Base-by-base conservation (phyloP, 306 rosid genomes). In the Quercus rubra region DNA sequence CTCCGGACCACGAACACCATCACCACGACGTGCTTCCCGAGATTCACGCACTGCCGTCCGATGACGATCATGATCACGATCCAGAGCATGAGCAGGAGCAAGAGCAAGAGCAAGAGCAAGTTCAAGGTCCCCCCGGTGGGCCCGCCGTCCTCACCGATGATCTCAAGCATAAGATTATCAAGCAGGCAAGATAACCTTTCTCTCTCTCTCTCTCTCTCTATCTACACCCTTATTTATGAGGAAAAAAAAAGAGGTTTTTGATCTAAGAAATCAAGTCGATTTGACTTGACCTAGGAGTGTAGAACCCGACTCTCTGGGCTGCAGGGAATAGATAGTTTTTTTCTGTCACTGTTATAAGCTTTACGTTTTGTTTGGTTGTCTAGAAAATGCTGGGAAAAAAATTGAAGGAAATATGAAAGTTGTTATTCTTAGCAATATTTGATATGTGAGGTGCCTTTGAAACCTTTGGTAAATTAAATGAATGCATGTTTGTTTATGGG, bases 141-240 rank as follows among this genome's bases (percentile, higher is more conserved):
- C 43, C 80, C 20, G 85, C 52, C 52, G 89, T 78, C 56, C 90
- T 94, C 70, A 77, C 85, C 20, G 96, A 91, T 61, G 98, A 96
- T 88, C 92, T 96, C 71, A 96, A 93, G 80, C 86, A 81, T 41
- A 92, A 81, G 86, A 96, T 91, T 75, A 79, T 90, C 61, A 88
- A 87, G 86, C 99, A 96, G 99, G 99, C 33, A 73, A 79, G 74
- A 18, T 71, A 21, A 64, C 28, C 62, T 30, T 5, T n/a, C 21
- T 12, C 0, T 46, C 52, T 46, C 54, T 49, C 54, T 38, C 19
- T 55, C 73, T 38, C 3, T 46, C 28, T 6, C 23, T 30, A 52
- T 18, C 17, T 30, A 9, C 49, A 1, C 25, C 66, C 70, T 52
- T 31, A 35, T 35, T 70, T 5, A 25, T 55, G 17, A 46, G 14